Base-by-base conservation (phyloP, 169 alveolate genomes). In the Plasmodium fragile region DNA sequence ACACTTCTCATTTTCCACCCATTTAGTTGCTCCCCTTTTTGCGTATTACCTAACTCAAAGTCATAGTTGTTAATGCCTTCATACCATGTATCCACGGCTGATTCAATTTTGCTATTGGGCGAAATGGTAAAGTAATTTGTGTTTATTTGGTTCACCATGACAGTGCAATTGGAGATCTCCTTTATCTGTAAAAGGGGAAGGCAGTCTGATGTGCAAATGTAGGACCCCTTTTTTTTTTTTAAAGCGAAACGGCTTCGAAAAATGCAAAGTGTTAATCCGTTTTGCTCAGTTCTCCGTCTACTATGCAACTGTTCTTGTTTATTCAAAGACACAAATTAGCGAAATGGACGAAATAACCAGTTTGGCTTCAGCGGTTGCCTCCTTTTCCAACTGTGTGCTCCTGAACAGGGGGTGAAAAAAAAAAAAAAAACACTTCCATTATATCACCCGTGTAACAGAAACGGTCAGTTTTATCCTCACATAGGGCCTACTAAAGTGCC, bases 41-140 rank as follows among this genome's bases (percentile, higher is more conserved):
- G 30, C 16, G 18, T 25, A 22, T 43, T 65, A 87, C 93, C 93
- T 59, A 87, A 77, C 53, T 87, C 93, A 77, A 87, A 87, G 55
- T 87, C 93, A 78, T 87, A 87, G 49, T 87, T 52, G 43, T 78
- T 87, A 78, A 87, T 87, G 11, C 93, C 93, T 45, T 87, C 93
- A 87, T 87, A 87, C 93, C 93, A 87, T 59, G 81, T 22, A 87
- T 87, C 70, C 7, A 87, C 93, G 7, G 93, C 84, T 41, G 93
- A 16, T 43, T 87, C 93, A 18, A 69, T 55, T 52, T 77, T 53
- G 25, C 52, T 39, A 43, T 53, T 32, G 25, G 65, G 59, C 13
- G 81, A 75, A 87, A 77, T 32, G n/a, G 36, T 52, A 87, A 87
- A 87, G 55, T 87, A 87, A 55, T 87, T 87, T 45, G 93, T 87